Evolutionary conservation across 2,329 filamentous ascomycete species (phyloP), one percentile per base, ranked within the genome.

Genomic region (Ceratocystis colombiana): DNA sequence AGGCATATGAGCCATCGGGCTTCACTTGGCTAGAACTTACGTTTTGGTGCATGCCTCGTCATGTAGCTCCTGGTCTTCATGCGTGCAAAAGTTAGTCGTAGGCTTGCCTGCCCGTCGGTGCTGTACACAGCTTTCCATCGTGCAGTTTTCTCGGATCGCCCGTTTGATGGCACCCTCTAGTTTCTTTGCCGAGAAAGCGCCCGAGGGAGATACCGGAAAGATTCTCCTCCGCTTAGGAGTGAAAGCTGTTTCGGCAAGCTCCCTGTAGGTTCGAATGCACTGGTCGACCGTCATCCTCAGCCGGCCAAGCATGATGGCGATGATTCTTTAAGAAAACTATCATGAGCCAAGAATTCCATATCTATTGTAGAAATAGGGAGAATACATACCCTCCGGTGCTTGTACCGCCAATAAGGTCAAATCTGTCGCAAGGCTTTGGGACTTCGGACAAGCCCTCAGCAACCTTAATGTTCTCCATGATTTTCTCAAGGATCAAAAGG

Each of bases 321-420:
- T 55, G 20, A 55, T 22, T 2, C 22, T 22, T 22, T 22, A 2
- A 22, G 2, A 22, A 22, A 0, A 22, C 2, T 2, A 22, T 22
- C 0, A 4, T 41, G 1, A 41, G 37, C 10, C 3, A 41, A 12
- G 10, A 41, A 1, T 41, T 41, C 12, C 10, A 41, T 41, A 17
- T 22, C 1, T 15, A 41, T 41, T 12, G 10, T 15, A 46, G 25
- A 22, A 17, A 33, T 3, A n/a, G 25, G 3, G 10, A 41, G 37
- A 15, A n/a, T 20, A 48, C 66, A 30, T 64, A 72, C 71, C 71
- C 71, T 55, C 72, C 71, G 1, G 72, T 73, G 64, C 72, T 72
- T 33, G 72, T 74, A 25, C 72, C 72, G 50, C 72, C 72, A 53
- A 73, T 72, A 5, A 73, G 63, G 22, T 74, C 70, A 65, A 73